A percentile compares a stretch with the other conserved stretches of the same genome.
These are phyloP conservation scores for Apiospora sp. DNA, from an alignment of 2,329 filamentous ascomycete genomes.

Conservation along the genomic window DNA sequence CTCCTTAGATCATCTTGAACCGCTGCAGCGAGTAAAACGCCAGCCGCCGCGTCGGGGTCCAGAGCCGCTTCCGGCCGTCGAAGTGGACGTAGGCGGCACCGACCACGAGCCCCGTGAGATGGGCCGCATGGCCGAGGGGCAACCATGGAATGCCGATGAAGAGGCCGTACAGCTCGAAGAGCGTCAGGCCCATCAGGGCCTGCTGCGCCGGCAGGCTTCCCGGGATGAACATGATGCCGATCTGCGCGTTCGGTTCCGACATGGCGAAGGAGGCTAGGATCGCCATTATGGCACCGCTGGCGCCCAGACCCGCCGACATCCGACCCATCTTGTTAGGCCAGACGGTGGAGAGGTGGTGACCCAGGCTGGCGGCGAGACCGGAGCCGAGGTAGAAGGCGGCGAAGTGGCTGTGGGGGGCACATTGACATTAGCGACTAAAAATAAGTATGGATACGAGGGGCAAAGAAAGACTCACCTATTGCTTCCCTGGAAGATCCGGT, in stretches of 20 bases:
- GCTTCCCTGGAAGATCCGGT: constrained; percentile 30
- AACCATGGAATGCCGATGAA: constrained; percentile 33
- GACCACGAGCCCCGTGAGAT: constrained; percentile 36
- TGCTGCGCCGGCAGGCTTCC: constrained; percentile 29
- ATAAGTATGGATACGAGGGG: not conserved
- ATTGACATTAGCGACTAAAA: not conserved
- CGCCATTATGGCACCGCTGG: constrained; percentile 39
- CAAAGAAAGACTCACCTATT: constrained; percentile 22
- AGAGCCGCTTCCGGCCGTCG: constrained; percentile 34
- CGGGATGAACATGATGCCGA: constrained; percentile 36
- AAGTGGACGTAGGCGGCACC: constrained; percentile 37
- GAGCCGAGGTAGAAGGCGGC: constrained; percentile 40
- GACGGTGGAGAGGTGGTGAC: constrained; percentile 32
- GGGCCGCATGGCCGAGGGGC: constrained; percentile 33
- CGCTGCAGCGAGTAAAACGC: constrained; percentile 36
- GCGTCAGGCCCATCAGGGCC: constrained; percentile 29
- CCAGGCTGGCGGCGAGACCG: constrained; percentile 36
- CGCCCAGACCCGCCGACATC: constrained; percentile 28
- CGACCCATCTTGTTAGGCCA: constrained; percentile 30
- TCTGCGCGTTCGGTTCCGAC: constrained; percentile 29
- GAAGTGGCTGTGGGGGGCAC: constrained; percentile 32
- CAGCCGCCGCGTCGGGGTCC: constrained; percentile 35
- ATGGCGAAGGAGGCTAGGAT: constrained; percentile 35
- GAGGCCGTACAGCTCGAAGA: constrained; percentile 37
- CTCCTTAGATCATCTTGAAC: constrained; percentile 32